Base-by-base conservation (phyloP, 148 eudicot species). In the Polygonum aviculare region DNA sequence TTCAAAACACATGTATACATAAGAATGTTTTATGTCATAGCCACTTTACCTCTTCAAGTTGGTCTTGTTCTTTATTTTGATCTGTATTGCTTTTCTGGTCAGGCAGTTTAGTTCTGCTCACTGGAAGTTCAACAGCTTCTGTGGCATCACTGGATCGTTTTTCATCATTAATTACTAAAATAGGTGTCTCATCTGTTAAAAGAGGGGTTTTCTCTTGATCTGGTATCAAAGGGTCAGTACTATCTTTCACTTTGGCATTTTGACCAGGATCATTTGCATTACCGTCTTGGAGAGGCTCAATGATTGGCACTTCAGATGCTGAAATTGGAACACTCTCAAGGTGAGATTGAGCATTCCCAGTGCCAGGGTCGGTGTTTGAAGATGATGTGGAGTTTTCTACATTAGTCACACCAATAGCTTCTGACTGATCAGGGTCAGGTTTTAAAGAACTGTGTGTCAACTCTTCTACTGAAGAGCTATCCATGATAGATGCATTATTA, bases 21-120 rank as follows among this genome's bases (percentile, higher is more conserved):
- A 33, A 67, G 21, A 4, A 2, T 14, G 36, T 36, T 67, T 36
- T 14, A 14, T 33, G 10, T 3, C 14, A 38, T 55, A 80, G 57
- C 73, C 72, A 86, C 74, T 80, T 84, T 90, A 96, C 99, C 99
- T 96, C 99, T 74, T 93, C 93, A 79, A 96, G 92, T 80, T 92
- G 93, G 72, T 92, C 97, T 83, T 92, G 85, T 62, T 90, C 92
- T 87, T 84, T 90, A 18, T 74, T 78, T 16, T 82, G 74, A 72
- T 85, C 82, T 41, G 74, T 39, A 67, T 75, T 83, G 67, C 77
- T 63, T 79, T 84, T 82, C 63, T 76, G 78, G 18, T 78, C 84
- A 70, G 82, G 88, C 33, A 55, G 81, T 59, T 82, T 82, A 77
- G 78, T 71, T 65, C 74, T 48, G 79, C 33, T 79, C 35, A 81